Percentiles rank a stretch among this genome's conserved stretches.
Evolutionary conservation across 148 eudicot species (phyloP).

Genomic region (Silene conica): DNA sequence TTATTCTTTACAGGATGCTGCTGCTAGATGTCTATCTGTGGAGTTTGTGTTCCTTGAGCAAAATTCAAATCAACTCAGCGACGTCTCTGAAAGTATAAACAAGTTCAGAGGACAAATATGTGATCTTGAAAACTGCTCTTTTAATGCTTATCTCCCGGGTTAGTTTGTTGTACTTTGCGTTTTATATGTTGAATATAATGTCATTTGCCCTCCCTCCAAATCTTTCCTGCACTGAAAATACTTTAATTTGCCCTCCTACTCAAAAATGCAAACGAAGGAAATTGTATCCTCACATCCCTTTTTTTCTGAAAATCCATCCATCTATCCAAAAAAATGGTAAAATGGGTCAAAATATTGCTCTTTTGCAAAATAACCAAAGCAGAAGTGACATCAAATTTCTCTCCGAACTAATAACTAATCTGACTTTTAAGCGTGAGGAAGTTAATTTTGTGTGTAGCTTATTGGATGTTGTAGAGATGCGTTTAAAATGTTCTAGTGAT

Average conservation of each 20-base stretch:
- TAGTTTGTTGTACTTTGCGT: conserved; percentile 13
- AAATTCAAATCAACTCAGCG: conserved; percentile 45
- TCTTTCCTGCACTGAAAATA: not conserved
- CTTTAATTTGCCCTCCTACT: not conserved
- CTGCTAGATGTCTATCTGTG: conserved; percentile 61
- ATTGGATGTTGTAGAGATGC: not conserved
- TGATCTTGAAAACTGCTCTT: conserved; percentile 77
- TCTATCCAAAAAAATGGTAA: not conserved
- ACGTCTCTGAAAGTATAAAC: conserved; percentile 40
- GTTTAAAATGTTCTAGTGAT: not conserved
- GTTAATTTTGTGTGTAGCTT: not conserved
- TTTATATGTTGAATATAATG: conserved; percentile 1
- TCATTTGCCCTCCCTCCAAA: not conserved
- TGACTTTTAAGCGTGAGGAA: conserved; percentile 3
- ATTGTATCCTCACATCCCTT: not conserved
- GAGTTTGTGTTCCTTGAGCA: conserved; percentile 72
- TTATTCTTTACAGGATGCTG: conserved; percentile 64
- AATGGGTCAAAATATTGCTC: not conserved
- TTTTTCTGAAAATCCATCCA: not conserved
- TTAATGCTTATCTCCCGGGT: conserved; percentile 60
- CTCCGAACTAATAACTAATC: not conserved
- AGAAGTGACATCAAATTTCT: not conserved
- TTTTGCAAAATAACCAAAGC: not conserved
- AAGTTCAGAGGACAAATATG: conserved; percentile 55
- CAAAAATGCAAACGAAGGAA: not conserved